Evolutionary conservation across 1,284 basidiomycete genomes (phyloP).

Genomic region (Volvariella volvacea): DNA sequence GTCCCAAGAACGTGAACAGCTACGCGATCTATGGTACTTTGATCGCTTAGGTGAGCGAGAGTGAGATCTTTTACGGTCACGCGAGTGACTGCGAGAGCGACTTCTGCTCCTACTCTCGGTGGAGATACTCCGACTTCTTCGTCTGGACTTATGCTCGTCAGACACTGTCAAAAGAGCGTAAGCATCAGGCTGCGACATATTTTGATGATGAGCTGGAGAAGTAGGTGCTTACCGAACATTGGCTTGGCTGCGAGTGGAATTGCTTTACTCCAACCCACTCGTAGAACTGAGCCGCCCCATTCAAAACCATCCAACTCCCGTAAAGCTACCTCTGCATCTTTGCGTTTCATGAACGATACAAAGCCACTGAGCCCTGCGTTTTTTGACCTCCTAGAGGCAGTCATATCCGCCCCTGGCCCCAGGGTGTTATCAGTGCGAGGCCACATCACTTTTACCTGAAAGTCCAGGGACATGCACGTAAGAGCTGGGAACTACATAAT

Average conservation of each 20-base stretch:
- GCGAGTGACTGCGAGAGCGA: constrained; percentile 31
- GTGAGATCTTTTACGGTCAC: constrained; percentile 43
- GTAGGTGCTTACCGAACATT: constrained; percentile 61
- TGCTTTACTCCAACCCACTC: constrained; percentile 94
- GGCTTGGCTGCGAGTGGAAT: constrained; percentile 79
- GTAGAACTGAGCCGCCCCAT: constrained; percentile 82
- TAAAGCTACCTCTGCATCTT: constrained; percentile 84
- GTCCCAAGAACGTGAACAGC: constrained; percentile 44
- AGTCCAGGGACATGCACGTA: constrained; percentile 4
- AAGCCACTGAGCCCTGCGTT: constrained; percentile 83
- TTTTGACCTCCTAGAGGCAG: constrained; percentile 57
- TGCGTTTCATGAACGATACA: constrained; percentile 91
- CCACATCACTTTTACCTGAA: constrained; percentile 91
- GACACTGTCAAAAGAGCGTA: constrained; percentile 17
- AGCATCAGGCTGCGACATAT: not conserved
- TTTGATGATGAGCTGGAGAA: too few species aligned
- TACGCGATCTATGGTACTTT: constrained; percentile 28
- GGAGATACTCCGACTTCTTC: constrained; percentile 15
- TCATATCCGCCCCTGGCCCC: constrained; percentile 75
- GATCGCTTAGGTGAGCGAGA: constrained; percentile 32
- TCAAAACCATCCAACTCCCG: constrained; percentile 86
- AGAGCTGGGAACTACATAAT: not conserved
- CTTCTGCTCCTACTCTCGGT: constrained; percentile 18
- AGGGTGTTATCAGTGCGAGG: constrained; percentile 59
- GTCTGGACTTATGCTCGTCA: constrained; percentile 11